phyloP scores from a whole-genome alignment of 2,329 filamentous ascomycete species.

The Neopestalotiopsis sp. region DNA sequence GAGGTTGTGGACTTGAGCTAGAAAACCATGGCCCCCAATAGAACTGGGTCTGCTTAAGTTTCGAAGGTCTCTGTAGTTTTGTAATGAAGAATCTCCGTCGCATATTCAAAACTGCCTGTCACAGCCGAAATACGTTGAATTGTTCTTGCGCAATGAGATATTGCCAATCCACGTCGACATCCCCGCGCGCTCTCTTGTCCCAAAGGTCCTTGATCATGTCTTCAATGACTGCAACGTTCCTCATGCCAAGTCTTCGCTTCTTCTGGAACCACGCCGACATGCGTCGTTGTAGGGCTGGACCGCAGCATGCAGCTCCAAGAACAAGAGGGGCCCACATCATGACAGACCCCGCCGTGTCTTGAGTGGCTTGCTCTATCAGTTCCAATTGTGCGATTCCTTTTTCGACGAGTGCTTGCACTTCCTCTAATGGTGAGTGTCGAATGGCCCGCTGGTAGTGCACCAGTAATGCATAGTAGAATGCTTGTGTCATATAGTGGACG shows the following conservation, averaged over 20 bases:
- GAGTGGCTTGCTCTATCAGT: slow-evolving; percentile 33
- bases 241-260: slow-evolving; percentile 40
- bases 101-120: neutral
- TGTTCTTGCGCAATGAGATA: slow-evolving; percentile 37
- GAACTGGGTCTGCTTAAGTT: neutral
- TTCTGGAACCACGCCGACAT: slow-evolving; percentile 37
- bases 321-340: slow-evolving; percentile 42
- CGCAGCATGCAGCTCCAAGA: slow-evolving; percentile 39
- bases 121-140: slow-evolving; percentile 35
- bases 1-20: neutral
- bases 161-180: slow-evolving; percentile 35
- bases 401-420: slow-evolving; percentile 37
- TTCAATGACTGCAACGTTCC: slow-evolving; percentile 36
- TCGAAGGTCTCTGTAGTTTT: too few relatives aligned
- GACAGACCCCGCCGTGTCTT: slow-evolving; percentile 36
- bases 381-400: slow-evolving; percentile 37
- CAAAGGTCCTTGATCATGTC: slow-evolving; percentile 38
- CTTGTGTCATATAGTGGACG: slow-evolving; percentile 28
- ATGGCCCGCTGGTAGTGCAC: slow-evolving; percentile 40
- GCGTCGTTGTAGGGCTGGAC: slow-evolving; percentile 29
- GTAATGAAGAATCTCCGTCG: too few relatives aligned
- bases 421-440: slow-evolving; percentile 26
- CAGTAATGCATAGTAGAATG: slow-evolving; percentile 41
- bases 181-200: slow-evolving; percentile 25
- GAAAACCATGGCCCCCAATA: neutral